Percentiles rank a stretch among this genome's conserved stretches.
phyloP scores from a whole-genome alignment of 208 protist genomes.

The Acanthamoeba royreba region DNA sequence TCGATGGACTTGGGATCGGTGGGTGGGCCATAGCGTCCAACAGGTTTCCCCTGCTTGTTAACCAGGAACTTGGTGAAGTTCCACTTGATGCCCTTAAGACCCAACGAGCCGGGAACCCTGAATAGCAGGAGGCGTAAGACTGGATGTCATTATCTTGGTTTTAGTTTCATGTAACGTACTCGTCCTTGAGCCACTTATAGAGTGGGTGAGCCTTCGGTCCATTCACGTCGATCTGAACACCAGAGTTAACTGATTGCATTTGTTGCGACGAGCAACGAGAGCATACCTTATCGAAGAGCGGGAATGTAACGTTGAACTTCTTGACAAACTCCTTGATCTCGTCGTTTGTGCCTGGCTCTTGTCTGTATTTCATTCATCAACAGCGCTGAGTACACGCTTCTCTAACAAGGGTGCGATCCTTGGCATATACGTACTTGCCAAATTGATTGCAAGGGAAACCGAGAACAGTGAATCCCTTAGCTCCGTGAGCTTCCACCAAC shows the following conservation, averaged over 20 bases:
- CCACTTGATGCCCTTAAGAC: constrained; percentile 46
- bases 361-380: neutral
- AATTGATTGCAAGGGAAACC: constrained; percentile 47
- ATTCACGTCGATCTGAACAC: constrained; percentile 24
- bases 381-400: neutral
- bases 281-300: constrained; percentile 12
- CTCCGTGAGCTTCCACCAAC: neutral
- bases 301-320: constrained; percentile 18
- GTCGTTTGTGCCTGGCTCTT: constrained; percentile 44
- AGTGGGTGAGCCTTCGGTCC: constrained; percentile 20
- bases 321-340: constrained; percentile 47
- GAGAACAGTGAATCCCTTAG: neutral
- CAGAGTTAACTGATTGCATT: neutral
- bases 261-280: too few relatives aligned
- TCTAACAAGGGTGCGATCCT: too few relatives aligned
- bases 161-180: neutral
- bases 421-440: neutral
- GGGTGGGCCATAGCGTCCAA: neutral
- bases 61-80: constrained; percentile 54
- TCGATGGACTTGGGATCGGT: constrained; percentile 35
- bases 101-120: neutral
- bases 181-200: constrained; percentile 27
- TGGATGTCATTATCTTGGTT: too few relatives aligned
- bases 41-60: neutral
- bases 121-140: too few relatives aligned